These are phyloP conservation scores for Aspergillus carlsbadensis DNA, from an alignment of 495 filamentous ascomycete species.

Conservation along the genomic window DNA sequence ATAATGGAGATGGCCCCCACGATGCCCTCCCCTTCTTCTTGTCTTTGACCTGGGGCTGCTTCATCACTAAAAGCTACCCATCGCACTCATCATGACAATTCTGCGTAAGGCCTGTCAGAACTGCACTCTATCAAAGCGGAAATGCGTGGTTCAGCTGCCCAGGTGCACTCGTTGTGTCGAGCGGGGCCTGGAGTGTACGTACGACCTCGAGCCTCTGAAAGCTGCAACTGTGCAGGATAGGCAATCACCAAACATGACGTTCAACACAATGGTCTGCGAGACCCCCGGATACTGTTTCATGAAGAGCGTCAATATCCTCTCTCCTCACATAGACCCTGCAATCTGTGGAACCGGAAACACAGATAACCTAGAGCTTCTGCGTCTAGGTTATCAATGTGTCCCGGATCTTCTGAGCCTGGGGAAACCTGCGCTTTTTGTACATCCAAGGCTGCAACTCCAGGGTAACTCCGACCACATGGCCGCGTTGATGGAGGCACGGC, in stretches of 20 bases:
- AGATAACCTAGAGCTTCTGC: neutral
- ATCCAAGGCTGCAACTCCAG: conserved; percentile 2
- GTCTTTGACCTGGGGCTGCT: no score
- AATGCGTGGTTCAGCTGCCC: conserved; percentile 1
- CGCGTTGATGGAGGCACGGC: neutral
- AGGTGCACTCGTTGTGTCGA: conserved; percentile 6
- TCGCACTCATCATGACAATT: neutral
- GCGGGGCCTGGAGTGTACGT: neutral
- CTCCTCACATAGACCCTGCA: neutral
- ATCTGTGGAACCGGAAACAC: neutral
- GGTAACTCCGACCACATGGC: neutral
- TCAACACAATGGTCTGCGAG: neutral
- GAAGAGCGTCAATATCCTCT: neutral
- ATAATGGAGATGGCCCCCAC: no score
- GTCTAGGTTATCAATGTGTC: neutral
- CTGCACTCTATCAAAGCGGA: conserved; percentile 2
- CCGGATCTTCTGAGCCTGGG: neutral
- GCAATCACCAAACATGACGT: neutral
- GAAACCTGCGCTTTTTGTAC: neutral
- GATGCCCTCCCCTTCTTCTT: no score
- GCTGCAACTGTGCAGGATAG: neutral
- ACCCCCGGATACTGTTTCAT: conserved; percentile 4
- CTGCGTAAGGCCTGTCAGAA: conserved; percentile 8
- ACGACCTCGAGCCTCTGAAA: conserved; percentile 6
- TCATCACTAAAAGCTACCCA: neutral